Percentiles rank a stretch among this genome's conserved stretches.
These are phyloP conservation scores for Colletotrichum somersetense DNA, from an alignment of 2,329 filamentous ascomycete genomes.

Conservation along the genomic window DNA sequence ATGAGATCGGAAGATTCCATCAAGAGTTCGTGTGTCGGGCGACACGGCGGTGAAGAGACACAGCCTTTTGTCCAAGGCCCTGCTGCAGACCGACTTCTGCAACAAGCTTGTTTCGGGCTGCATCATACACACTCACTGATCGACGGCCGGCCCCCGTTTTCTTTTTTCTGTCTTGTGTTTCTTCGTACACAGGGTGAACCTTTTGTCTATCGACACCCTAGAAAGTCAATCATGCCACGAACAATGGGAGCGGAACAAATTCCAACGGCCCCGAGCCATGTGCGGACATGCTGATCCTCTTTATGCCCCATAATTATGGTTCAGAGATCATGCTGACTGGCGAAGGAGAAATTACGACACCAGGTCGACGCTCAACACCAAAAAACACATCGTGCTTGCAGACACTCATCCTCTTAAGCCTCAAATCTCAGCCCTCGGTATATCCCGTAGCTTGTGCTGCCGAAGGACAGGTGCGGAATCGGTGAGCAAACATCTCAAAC, in stretches of 20 bases:
- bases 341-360: background rate
- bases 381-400: background rate
- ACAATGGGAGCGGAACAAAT: no score
- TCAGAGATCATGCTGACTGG: background rate
- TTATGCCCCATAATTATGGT: background rate
- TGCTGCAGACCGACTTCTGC: background rate
- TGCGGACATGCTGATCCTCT: background rate
- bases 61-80: background rate
- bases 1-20: background rate
- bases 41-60: slow-evolving; percentile 3
- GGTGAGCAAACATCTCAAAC: background rate
- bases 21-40: background rate
- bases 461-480: background rate
- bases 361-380: background rate
- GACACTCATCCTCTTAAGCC: background rate
- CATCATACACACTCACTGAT: background rate
- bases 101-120: background rate
- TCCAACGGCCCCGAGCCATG: no score
- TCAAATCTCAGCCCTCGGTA: background rate
- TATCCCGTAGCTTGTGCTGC: background rate
- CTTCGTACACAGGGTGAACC: background rate
- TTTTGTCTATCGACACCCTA: background rate
- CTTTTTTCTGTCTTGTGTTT: background rate
- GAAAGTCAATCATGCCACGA: background rate
- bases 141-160: background rate